phyloP scores from a whole-genome alignment of 345 rosid genomes.

The Cardamine chenopodiifolia region DNA sequence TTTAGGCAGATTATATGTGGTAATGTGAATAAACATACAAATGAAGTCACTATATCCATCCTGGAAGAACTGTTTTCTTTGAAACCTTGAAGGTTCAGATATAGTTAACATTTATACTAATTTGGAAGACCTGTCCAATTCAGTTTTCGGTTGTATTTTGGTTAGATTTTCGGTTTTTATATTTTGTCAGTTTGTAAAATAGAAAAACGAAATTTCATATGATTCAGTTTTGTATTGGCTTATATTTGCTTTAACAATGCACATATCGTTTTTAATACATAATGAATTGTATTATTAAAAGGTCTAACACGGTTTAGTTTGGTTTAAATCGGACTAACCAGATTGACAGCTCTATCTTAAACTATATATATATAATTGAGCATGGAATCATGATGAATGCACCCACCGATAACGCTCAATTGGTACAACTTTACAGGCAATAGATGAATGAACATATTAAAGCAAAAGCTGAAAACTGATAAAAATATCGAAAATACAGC shows the following conservation, averaged over 20 bases:
- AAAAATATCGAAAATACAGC: constrained; percentile 2
- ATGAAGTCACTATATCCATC: not conserved
- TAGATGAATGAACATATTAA: constrained; percentile 30
- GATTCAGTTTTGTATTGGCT: not conserved
- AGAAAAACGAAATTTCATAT: not conserved
- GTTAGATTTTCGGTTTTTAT: not conserved
- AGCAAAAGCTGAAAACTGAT: constrained; percentile 33
- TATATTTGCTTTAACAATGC: not conserved
- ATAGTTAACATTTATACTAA: too few species aligned
- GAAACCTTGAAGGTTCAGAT: too few species aligned
- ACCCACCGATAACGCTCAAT: constrained; percentile 21
- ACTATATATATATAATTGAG: not conserved
- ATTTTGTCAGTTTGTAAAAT: not conserved
- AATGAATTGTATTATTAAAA: not conserved
- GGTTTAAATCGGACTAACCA: not conserved
- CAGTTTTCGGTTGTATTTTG: not conserved
- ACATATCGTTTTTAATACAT: not conserved
- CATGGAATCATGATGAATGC: constrained; percentile 34
- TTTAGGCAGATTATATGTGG: not conserved
- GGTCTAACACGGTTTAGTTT: not conserved
- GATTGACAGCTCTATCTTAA: not conserved
- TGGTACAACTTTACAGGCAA: constrained; percentile 38
- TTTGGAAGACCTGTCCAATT: too few species aligned
- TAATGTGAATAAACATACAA: not conserved
- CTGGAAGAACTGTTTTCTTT: too few species aligned